Conservation (phyloP, 495 filamentous ascomycete genomes). For the Aspergillus baeticus region DNA sequence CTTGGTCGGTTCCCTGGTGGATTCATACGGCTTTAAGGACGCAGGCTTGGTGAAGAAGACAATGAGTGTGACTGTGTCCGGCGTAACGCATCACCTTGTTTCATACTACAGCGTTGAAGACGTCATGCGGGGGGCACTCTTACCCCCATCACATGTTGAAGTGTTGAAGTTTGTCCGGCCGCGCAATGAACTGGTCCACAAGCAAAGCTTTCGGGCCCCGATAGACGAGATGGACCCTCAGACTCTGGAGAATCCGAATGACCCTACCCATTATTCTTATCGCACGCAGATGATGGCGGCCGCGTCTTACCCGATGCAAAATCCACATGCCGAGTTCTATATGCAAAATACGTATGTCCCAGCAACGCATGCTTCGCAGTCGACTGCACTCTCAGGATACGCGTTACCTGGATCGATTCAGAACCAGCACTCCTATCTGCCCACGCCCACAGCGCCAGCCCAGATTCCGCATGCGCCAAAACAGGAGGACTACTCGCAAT, state of each 20-base stretch:
- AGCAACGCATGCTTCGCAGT: constrained; percentile 37
- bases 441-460: constrained; percentile 27
- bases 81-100: constrained; percentile 75
- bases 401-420: constrained; percentile 36
- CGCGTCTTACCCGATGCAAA: constrained; percentile 37
- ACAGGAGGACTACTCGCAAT: constrained; percentile 36
- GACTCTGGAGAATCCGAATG: constrained; percentile 38
- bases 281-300: constrained; percentile 40
- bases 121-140: constrained; percentile 60
- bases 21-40: constrained; percentile 85
- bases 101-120: constrained; percentile 85
- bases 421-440: constrained; percentile 38
- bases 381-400: constrained; percentile 35
- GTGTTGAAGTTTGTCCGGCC: constrained; percentile 54
- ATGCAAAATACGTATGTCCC: constrained; percentile 32
- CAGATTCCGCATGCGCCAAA: constrained; percentile 29
- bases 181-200: constrained; percentile 57
- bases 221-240: constrained; percentile 58
- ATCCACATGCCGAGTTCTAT: constrained; percentile 38
- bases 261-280: constrained; percentile 43
- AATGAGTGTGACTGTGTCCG: constrained; percentile 70
- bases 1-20: constrained; percentile 77
- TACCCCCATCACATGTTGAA: constrained; percentile 58
- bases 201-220: constrained; percentile 69
- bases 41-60: constrained; percentile 90